phyloP scores from a whole-genome alignment of 2,329 filamentous ascomycete species.

The Cladosporium sp. region DNA sequence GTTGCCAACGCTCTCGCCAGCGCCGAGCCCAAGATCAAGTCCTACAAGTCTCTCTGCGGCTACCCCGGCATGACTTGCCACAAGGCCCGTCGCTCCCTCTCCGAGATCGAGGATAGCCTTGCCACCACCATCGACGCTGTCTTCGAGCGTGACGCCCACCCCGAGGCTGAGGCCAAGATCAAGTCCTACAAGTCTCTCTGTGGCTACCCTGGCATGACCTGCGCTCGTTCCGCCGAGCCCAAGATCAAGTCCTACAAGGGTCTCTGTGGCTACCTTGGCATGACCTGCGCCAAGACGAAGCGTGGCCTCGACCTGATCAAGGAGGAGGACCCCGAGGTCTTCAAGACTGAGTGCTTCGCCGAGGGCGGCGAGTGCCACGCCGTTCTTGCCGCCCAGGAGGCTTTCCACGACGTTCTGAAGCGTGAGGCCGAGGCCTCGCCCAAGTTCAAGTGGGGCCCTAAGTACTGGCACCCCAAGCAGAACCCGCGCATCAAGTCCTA shows the following conservation, averaged over 20 bases:
- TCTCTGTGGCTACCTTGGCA: conserved; percentile 41
- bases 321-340: conserved; percentile 23
- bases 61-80: conserved; percentile 45
- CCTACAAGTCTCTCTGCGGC: conserved; percentile 39
- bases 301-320: conserved; percentile 33
- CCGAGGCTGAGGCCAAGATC: conserved; percentile 27
- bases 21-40: conserved; percentile 24
- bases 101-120: conserved; percentile 37
- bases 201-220: conserved; percentile 43
- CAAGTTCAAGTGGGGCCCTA: conserved; percentile 6
- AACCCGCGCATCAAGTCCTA: conserved; percentile 6
- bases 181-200: conserved; percentile 32
- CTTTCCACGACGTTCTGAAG: conserved; percentile 25
- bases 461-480: conserved; percentile 2
- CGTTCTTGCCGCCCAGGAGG: conserved; percentile 30
- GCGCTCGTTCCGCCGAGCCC: conserved; percentile 42
- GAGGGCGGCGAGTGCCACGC: conserved; percentile 31
- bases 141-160: conserved; percentile 27
- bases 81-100: conserved; percentile 47
- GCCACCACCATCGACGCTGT: conserved; percentile 23
- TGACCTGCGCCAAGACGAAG: conserved; percentile 48
- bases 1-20: conserved; percentile 40
- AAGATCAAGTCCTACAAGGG: conserved; percentile 24
- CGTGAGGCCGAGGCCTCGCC: conserved; percentile 25
- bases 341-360: conserved; percentile 24